These are phyloP conservation scores for Amylocystis lapponica DNA, from an alignment of 768 basidiomycete species.

Conservation along the genomic window DNA sequence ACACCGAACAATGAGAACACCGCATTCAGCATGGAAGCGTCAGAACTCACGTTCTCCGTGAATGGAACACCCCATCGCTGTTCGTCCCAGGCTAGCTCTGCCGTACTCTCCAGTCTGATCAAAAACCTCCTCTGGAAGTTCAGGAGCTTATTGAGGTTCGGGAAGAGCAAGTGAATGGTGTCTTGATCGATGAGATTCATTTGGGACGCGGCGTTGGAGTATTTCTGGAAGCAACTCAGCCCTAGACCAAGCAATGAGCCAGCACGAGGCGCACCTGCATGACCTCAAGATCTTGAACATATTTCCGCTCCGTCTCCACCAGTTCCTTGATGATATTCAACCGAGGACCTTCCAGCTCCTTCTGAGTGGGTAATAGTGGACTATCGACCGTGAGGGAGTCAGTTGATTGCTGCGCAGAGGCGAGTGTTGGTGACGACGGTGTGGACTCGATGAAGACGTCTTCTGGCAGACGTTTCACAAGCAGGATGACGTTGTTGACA, in stretches of 20 bases:
- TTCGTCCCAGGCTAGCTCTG: slow-evolving; percentile 75
- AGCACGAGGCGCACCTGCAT: slow-evolving; percentile 68
- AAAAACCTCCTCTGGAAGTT: slow-evolving; percentile 96
- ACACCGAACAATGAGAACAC: slow-evolving; percentile 37
- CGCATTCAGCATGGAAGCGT: slow-evolving; percentile 30
- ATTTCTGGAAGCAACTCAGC: slow-evolving; percentile 63
- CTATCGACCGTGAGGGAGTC: slow-evolving; percentile 50
- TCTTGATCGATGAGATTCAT: slow-evolving; percentile 88
- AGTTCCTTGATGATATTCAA: slow-evolving; percentile 76
- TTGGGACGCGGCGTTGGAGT: slow-evolving; percentile 77
- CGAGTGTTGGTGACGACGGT: slow-evolving; percentile 41
- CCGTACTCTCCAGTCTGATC: slow-evolving; percentile 82
- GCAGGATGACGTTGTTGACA: slow-evolving; percentile 79
- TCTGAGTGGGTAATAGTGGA: slow-evolving; percentile 32
- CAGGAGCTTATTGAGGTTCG: slow-evolving; percentile 87
- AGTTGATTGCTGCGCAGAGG: slow-evolving; percentile 51
- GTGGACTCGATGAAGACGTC: slow-evolving; percentile 61
- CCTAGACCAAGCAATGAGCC: slow-evolving; percentile 2
- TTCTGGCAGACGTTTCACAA: slow-evolving; percentile 71
- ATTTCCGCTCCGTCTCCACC: slow-evolving; percentile 92
- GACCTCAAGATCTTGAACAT: slow-evolving; percentile 92
- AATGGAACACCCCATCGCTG: slow-evolving; percentile 88
- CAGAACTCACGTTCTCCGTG: slow-evolving; percentile 66
- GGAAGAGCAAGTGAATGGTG: slow-evolving; percentile 93
- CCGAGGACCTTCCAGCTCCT: slow-evolving; percentile 57